Conservation (phyloP, 2,329 filamentous ascomycete species). For the Pyricularia pennisetigena region DNA sequence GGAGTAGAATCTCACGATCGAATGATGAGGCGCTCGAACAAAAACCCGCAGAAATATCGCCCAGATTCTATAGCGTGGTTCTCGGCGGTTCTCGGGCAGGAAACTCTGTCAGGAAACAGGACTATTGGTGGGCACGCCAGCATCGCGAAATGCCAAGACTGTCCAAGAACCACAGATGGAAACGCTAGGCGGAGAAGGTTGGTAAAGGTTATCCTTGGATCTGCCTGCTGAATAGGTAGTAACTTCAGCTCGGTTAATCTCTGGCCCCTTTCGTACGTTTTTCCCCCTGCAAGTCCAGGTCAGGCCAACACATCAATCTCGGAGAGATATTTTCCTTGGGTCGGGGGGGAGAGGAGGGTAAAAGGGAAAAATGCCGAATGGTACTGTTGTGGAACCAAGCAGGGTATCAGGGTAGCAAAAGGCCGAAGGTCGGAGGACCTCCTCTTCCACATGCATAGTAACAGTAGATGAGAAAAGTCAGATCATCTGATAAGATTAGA, state of each 20-base stretch:
- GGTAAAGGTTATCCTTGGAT: not conserved
- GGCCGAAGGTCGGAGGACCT: not conserved
- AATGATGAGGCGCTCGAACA: not conserved
- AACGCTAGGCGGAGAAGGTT: not conserved
- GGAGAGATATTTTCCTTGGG: too few relatives aligned
- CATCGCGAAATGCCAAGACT: not conserved
- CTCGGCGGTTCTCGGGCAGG: not conserved
- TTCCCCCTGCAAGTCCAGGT: too few relatives aligned
- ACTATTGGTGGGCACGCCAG: not conserved
- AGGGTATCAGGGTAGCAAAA: not conserved
- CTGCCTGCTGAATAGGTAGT: too few relatives aligned
- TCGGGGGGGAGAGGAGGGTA: too few relatives aligned
- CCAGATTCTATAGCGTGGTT: not conserved
- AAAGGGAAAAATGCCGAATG: too few relatives aligned
- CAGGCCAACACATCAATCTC: too few relatives aligned
- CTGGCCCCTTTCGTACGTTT: too few relatives aligned
- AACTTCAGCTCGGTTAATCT: too few relatives aligned
- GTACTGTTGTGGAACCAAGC: too few relatives aligned
- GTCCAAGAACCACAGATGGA: not conserved
- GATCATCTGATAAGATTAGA: constrained; percentile 15
- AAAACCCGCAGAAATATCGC: not conserved
- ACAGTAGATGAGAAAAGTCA: constrained; percentile 5
- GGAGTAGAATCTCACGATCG: not conserved
- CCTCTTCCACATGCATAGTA: too few relatives aligned
- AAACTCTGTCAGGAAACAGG: not conserved